phyloP scores from a whole-genome alignment of 495 filamentous ascomycete species.

The Aspergillus funiculosus region DNA sequence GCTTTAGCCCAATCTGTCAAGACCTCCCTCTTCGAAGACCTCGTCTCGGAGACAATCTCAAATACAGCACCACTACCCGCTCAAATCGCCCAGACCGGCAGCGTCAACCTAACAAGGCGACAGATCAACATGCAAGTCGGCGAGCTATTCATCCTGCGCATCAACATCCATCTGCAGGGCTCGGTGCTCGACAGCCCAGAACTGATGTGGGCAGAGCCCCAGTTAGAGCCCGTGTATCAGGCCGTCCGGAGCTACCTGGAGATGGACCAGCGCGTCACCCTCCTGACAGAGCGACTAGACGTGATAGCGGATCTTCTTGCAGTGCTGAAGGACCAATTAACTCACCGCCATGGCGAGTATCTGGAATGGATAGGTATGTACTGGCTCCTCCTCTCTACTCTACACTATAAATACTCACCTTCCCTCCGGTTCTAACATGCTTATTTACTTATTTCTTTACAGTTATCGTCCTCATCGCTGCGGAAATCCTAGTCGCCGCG shows the following conservation, averaged over 20 bases:
- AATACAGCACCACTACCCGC: constrained; percentile 83
- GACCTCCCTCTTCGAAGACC: constrained; percentile 96
- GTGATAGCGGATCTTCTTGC: constrained; percentile 93
- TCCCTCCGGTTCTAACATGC: too few species aligned
- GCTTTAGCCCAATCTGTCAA: constrained; percentile 88
- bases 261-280: constrained; percentile 91
- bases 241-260: constrained; percentile 92
- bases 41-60: constrained; percentile 88
- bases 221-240: constrained; percentile 90
- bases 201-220: constrained; percentile 96
- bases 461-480: constrained; percentile 94
- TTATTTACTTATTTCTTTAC: constrained; percentile 2
- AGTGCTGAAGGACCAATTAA: constrained; percentile 93
- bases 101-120: constrained; percentile 71
- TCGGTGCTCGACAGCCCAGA: constrained; percentile 96
- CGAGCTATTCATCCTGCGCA: constrained; percentile 92
- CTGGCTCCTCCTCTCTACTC: not conserved
- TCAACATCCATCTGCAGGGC: constrained; percentile 96
- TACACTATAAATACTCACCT: too few species aligned
- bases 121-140: constrained; percentile 99
- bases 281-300: constrained; percentile 83
- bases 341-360: constrained; percentile 92
- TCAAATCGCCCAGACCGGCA: constrained; percentile 85
- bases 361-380: constrained; percentile 88
- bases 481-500: constrained; percentile 89